Base-by-base conservation (phyloP, 2,329 filamentous ascomycete species). In the Neoarthrinium moseri region DNA sequence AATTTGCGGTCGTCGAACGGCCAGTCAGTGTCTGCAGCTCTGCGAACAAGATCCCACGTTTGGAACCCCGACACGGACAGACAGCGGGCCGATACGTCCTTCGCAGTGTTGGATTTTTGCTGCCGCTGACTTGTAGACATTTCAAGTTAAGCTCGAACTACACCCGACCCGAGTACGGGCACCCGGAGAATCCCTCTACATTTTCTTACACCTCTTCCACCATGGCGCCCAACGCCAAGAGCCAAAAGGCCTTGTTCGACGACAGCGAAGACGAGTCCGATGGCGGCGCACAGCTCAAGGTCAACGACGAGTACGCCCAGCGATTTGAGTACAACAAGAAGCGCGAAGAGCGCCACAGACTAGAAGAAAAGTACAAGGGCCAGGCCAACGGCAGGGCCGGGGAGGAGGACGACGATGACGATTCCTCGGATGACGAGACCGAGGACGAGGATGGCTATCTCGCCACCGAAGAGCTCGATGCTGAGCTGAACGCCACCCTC, bases 251-350 rank as follows among this genome's bases (percentile, higher is more conserved):
- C 23, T 66, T 83, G 24, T 73, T 85, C 39, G 79, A 83, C 53
- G 79, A 82, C 49, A 76, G 71, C 58, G 74, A 75, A 45, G 74
- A 72, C 13, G 73, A 77, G 43, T 68, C 68, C 10, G 70, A 71
- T 37, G 67, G 73, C 52, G 71, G 71, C 22, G 54, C 64, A 29
- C 65, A 66, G 23, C 79, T 97, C 64, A 91, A 87, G 64, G 85
- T 99, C 68, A 97, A 99, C 67, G 77, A 91, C 64, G 89, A 95
- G 43, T 99, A 86, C 66, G 94, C 94, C 34, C 83, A 81, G 56
- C 80, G 89, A 32, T 97, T 96, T 58, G 94, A 99, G 67, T 80
- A 97, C 71, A 99, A 99, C 72, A 96, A 97, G 74, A 96, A 96
- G 72, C 82, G 92, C 47, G 91, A 95, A 63, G 94, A 99, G 65